Base-by-base conservation (phyloP, 2,329 filamentous ascomycete genomes). In the Cladosporium cucumerinum region DNA sequence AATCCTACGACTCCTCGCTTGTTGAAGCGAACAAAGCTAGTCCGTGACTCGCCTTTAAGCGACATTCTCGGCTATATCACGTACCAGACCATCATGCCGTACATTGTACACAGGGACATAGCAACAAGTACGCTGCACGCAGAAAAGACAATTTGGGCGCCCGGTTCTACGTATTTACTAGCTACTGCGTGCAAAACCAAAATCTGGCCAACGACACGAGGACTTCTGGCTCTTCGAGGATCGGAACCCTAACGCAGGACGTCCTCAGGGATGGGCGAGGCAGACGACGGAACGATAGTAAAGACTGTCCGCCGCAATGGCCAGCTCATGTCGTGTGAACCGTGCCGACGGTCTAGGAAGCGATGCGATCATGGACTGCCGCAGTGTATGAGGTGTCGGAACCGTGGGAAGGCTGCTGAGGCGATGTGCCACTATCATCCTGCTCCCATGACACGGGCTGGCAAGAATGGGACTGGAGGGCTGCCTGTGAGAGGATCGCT, bases 371-470 rank as follows among this genome's bases (percentile, higher is more conserved):
- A 61, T 7, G 58, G 58, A 2, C 11, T 32, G 36, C 58, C 58
- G 5, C 58, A 52, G 14, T 61, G 58, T 14, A 34, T 48, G 48
- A 21, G 58, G 14, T 61, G 58, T 51, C 43, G 28, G n/a, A 48
- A 21, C 6, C 58, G 58, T 7, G 58, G 58, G 3, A 16, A 25
- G 58, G 32, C 43, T 32, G 51, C 51, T 32, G 51, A 54, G 10
- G 43, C 48, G n/a, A 49, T 16, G 7, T 61, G 58, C n/a, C 48
- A 61, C 43, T 61, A 61, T 25, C 58, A 61, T 16, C 58, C 58
- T 14, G 58, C 58, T 16, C 58, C 58, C 28, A 61, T 61, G 43
- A 61, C 58, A 23, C n/a, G 30, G 10, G 28, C 11, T 10, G 43
- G 1, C 21, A 32, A 14, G 3, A 5, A n/a, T 23, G 57, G 21